Evolutionary conservation across 139 green algal genomes (phyloP).

Genomic region (Chlorella sorokiniana): DNA sequence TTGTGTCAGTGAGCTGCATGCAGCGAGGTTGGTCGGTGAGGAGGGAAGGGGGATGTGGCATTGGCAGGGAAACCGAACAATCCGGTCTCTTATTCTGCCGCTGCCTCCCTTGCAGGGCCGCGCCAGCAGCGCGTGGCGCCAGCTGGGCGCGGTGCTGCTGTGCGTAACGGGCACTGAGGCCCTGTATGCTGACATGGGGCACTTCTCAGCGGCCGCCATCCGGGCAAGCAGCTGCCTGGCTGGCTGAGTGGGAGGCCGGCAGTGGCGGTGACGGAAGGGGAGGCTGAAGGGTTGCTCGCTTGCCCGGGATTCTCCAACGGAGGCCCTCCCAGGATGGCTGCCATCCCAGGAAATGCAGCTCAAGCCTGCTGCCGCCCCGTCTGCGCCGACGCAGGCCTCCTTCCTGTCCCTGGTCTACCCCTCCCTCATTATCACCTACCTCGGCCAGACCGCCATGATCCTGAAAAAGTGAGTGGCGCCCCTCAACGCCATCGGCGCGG

Average conservation of each 20-base stretch:
- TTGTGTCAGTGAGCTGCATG: background rate
- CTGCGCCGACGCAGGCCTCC: background rate
- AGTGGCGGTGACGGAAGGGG: too few relatives aligned
- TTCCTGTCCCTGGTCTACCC: conserved; percentile 57
- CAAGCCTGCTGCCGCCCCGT: background rate
- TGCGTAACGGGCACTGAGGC: conserved; percentile 70
- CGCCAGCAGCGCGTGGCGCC: conserved; percentile 43
- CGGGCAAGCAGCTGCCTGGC: conserved; percentile 17
- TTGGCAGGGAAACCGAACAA: too few relatives aligned
- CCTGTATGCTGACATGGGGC: conserved; percentile 73
- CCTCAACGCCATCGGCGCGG: background rate
- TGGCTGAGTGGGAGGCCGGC: background rate
- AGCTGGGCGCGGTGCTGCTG: conserved; percentile 63
- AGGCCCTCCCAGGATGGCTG: too few relatives aligned
- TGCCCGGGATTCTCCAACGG: too few relatives aligned
- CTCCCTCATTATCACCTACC: conserved; percentile 64
- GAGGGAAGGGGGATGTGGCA: too few relatives aligned
- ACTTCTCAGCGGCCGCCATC: conserved; percentile 57
- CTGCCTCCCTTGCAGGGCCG: conserved; percentile 11
- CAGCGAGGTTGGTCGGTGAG: too few relatives aligned
- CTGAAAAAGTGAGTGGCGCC: background rate
- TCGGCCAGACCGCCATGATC: conserved; percentile 60
- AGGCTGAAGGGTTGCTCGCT: too few relatives aligned
- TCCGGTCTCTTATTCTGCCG: too few relatives aligned
- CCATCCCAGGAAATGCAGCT: background rate